Base-by-base conservation (phyloP, 2,329 filamentous ascomycete species). In the Malbranchea cinnamomea region DNA sequence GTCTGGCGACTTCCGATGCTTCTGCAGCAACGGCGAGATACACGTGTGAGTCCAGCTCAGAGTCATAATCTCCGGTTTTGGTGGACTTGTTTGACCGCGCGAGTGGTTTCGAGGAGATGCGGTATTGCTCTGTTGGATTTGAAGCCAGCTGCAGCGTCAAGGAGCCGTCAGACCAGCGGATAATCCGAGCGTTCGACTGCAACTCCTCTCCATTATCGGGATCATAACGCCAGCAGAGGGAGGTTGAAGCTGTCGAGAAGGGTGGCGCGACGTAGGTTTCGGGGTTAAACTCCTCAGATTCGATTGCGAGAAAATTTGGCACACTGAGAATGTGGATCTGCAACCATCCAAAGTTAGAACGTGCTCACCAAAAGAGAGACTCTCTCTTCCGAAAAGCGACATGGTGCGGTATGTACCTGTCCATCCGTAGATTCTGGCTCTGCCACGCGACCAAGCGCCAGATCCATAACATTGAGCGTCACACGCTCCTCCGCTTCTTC, bases 161-260 rank as follows among this genome's bases (percentile, higher is more conserved):
- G 4, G 68, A 74, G 21, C 74, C 74, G 43, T 78, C 73, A 11
- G 71, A 73, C 74, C 74, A 78, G 38, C 68, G 65, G 28, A 77
- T 60, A 30, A 78, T 60, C 23, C 73, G 70, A 7, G 71, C 69
- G 42, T 77, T 78, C 5, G 71, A 76, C 45, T 78, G 72, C 9
- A 75, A 53, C 21, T 65, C 50, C 4, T 57, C 51, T 4, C 63
- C 62, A 33, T 74, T 57, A 2, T 62, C 63, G n/a, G 72, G 71
- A 26, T 72, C 71, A 42, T 66, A 65, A 30, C 74, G 67, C 72
- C 73, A 77, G 43, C 73, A 71, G 16, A 77, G 58, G 0, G 73
- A 75, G 13, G 68, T 71, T 31, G 71, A 64, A 22, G 74, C 72
- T 7, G 71, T 74, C 31, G 69, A 65, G 54, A 68, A 77, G 17